Percentiles rank a stretch among this genome's conserved stretches.
These are phyloP conservation scores for Tremella yokohamensis DNA, from an alignment of 768 basidiomycete species.

Conservation along the genomic window DNA sequence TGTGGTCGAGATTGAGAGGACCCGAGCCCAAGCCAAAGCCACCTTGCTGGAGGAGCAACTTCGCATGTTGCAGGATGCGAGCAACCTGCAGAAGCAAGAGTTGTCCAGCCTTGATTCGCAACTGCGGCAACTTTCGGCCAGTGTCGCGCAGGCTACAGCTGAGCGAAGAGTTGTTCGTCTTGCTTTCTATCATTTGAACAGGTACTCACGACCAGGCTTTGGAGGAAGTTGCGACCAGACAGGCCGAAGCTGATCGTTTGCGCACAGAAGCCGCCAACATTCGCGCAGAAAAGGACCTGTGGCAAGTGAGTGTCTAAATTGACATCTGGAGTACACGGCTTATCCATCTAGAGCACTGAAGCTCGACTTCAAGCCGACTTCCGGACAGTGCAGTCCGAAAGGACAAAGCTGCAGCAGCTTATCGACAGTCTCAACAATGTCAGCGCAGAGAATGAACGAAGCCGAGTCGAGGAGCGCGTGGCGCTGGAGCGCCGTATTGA, in stretches of 20 bases:
- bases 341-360: slow-evolving; percentile 64
- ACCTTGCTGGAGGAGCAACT: slow-evolving; percentile 61
- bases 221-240: slow-evolving; percentile 63
- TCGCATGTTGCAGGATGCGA: slow-evolving; percentile 32
- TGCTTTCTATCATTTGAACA: neutral
- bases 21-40: slow-evolving; percentile 77
- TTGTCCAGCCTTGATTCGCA: slow-evolving; percentile 31
- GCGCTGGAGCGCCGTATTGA: slow-evolving; percentile 76
- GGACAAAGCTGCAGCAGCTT: slow-evolving; percentile 77
- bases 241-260: slow-evolving; percentile 66
- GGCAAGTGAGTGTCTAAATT: slow-evolving; percentile 62
- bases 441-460: slow-evolving; percentile 79
- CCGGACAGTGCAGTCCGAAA: slow-evolving; percentile 70
- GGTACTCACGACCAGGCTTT: slow-evolving; percentile 57
- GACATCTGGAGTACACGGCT: neutral
- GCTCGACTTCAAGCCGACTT: slow-evolving; percentile 79
- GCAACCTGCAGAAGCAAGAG: slow-evolving; percentile 39
- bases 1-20: slow-evolving; percentile 63
- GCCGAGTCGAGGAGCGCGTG: slow-evolving; percentile 74
- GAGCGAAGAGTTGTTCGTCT: slow-evolving; percentile 33
- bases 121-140: slow-evolving; percentile 29
- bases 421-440: slow-evolving; percentile 87
- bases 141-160: slow-evolving; percentile 28
- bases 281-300: slow-evolving; percentile 87
- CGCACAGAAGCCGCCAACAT: slow-evolving; percentile 83